Evolutionary conservation across 805 yeast genomes (phyloP).

Genomic region (Metschnikowia lachancei): DNA sequence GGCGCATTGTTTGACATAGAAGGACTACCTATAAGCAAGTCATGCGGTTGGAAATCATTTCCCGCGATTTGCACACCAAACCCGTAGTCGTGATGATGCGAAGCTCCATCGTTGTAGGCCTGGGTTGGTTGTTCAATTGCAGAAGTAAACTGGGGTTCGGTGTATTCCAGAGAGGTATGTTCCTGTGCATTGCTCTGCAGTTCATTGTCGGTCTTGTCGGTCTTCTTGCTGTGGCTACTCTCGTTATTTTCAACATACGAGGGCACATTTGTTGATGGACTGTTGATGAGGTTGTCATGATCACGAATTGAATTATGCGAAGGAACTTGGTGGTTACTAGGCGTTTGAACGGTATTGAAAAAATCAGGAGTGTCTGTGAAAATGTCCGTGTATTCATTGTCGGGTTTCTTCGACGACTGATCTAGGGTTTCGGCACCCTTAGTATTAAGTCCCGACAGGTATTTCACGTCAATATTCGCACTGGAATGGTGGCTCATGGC

Average conservation of each 20-base stretch:
- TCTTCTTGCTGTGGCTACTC: background rate
- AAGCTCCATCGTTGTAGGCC: conserved; percentile 5
- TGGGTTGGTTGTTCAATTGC: conserved; percentile 2
- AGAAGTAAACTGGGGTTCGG: conserved; percentile 4
- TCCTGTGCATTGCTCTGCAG: background rate
- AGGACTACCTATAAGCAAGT: conserved; percentile 16
- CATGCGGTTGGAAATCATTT: conserved; percentile 13
- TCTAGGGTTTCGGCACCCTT: conserved; percentile 2
- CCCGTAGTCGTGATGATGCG: conserved; percentile 11
- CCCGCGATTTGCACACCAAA: conserved; percentile 11
- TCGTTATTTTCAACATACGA: conserved; percentile 7
- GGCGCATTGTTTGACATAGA: conserved; percentile 14
- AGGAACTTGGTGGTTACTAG: conserved; percentile 7
- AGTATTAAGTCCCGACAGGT: background rate
- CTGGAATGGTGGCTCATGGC: conserved; percentile 6
- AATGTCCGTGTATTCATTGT: conserved; percentile 14
- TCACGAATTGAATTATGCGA: conserved; percentile 8
- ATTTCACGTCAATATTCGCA: conserved; percentile 3
- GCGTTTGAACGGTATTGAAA: conserved; percentile 19
- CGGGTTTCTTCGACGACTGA: conserved; percentile 5
- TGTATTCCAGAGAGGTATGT: conserved; percentile 1
- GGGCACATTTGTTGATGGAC: conserved; percentile 18
- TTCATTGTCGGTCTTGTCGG: background rate
- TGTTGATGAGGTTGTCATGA: conserved; percentile 15
- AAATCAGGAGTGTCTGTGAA: conserved; percentile 21